Base-by-base conservation (phyloP, 441 rosid genomes). In the Viola pubescens region DNA sequence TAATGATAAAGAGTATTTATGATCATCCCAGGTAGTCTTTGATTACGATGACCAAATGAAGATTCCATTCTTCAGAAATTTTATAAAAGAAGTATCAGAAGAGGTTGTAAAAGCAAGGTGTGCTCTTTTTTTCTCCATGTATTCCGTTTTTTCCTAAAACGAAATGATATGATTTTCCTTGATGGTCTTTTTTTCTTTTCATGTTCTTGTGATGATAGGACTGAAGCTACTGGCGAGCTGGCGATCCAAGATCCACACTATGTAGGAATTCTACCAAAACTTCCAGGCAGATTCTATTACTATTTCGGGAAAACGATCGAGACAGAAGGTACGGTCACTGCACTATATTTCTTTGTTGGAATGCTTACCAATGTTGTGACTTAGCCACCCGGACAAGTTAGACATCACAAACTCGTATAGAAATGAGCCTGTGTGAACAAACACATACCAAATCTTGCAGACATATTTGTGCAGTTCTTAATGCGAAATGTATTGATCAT, bases 231-330 rank as follows among this genome's bases (percentile, higher is more conserved):
- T 13, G 92, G 91, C 43, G 94, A 89, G 71, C 81, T 85, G 42
- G 56, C 39, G 34, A 80, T 85, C 71, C 97, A 87, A 76, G 81
- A 64, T 48, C 60, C 80, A 41, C 86, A 87, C 78, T 50, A 81
- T 6, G 91, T 95, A 39, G 79, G 83, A 62, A 62, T 82, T 43
- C 53, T 77, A 67, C 97, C 97, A 38, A 87, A 87, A 72, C 54
- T 80, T 71, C 97, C 95, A 0, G 97, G 97, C 65, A 78, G 94
- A 61, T 82, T 82, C 68, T 89, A 89, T 69, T 89, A 52, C 63
- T 82, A 78, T 62, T 89, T 85, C 52, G 95, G 91, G 46, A 83
- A 82, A 68, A 87, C 75, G 56, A 83, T 89, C 51, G 71, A 81
- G 60, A 85, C 92, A 5, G 79, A 63, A 80, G 85, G 87, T 84